A percentile compares a stretch with the other conserved stretches of the same genome.
Conservation (phyloP, 805 yeast genomes). For the Ogataea siamensis region DNA sequence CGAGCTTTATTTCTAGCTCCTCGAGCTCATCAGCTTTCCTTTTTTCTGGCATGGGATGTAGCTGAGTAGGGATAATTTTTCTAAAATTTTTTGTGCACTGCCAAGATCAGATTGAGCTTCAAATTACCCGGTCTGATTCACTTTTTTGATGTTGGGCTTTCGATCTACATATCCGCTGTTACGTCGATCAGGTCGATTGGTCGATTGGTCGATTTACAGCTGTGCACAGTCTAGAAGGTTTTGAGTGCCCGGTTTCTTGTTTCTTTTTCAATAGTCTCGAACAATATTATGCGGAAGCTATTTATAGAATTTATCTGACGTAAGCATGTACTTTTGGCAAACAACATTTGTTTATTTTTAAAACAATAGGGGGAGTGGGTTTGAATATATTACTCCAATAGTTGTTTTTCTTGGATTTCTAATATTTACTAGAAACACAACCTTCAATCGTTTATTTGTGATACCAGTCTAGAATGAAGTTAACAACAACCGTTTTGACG, state of each 20-base stretch:
- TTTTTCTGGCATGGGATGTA: constrained; percentile 10
- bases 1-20: constrained; percentile 67
- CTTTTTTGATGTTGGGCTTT: too few relatives aligned
- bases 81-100: constrained; percentile 11
- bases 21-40: constrained; percentile 42
- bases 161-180: too few relatives aligned
- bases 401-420: constrained; percentile 8
- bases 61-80: not conserved
- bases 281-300: constrained; percentile 1
- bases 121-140: constrained; percentile 7
- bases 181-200: too few relatives aligned
- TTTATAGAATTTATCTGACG: constrained; percentile 6
- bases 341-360: constrained; percentile 8
- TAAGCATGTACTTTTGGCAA: constrained; percentile 2
- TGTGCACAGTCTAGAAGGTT: not conserved
- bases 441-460: constrained; percentile 5
- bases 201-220: too few relatives aligned
- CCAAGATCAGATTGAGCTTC: constrained; percentile 1
- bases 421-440: constrained; percentile 2
- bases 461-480: constrained; percentile 26
- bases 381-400: constrained; percentile 2
- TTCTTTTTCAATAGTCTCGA: not conserved
- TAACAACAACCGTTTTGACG: constrained; percentile 24
- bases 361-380: constrained; percentile 6
- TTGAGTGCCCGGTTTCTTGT: not conserved